These are phyloP conservation scores for Camellia oleifera DNA, from an alignment of 179 eudicot species.

Conservation along the genomic window DNA sequence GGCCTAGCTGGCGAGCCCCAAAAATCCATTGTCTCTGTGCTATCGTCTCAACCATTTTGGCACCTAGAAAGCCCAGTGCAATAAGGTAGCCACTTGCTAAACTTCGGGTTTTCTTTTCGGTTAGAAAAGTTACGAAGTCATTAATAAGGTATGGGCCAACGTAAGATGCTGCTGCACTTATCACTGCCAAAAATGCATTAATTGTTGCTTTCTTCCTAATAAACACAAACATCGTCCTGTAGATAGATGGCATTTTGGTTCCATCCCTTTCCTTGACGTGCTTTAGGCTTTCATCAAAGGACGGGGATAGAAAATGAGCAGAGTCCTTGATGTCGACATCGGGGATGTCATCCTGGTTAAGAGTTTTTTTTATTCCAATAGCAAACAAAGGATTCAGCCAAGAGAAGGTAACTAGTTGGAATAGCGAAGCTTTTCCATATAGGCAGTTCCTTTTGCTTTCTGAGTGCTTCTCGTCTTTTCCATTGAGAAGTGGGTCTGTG, in stretches of 20 bases:
- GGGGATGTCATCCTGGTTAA: constrained; percentile 79
- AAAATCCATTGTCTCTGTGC: constrained; percentile 93
- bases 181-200: constrained; percentile 76
- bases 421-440: constrained; percentile 63
- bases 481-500: constrained; percentile 62
- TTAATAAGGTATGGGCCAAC: constrained; percentile 82
- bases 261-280: constrained; percentile 43
- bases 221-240: constrained; percentile 53
- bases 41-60: constrained; percentile 76
- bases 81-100: constrained; percentile 72
- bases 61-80: constrained; percentile 68
- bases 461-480: constrained; percentile 31
- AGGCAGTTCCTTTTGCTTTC: constrained; percentile 44
- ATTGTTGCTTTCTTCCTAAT: constrained; percentile 69
- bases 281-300: constrained; percentile 57
- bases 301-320: constrained; percentile 45
- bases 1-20: constrained; percentile 92
- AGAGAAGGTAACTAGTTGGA: constrained; percentile 69
- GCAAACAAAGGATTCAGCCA: constrained; percentile 94
- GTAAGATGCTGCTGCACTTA: constrained; percentile 65
- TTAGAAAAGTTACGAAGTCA: constrained; percentile 63
- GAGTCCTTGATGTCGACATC: constrained; percentile 65
- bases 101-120: constrained; percentile 46
- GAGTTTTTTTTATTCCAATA: constrained; percentile 62
- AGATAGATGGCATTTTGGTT: constrained; percentile 48